These are phyloP conservation scores for Erythrobasidium hasegawianum DNA, from an alignment of 1,284 basidiomycete species.

Conservation along the genomic window DNA sequence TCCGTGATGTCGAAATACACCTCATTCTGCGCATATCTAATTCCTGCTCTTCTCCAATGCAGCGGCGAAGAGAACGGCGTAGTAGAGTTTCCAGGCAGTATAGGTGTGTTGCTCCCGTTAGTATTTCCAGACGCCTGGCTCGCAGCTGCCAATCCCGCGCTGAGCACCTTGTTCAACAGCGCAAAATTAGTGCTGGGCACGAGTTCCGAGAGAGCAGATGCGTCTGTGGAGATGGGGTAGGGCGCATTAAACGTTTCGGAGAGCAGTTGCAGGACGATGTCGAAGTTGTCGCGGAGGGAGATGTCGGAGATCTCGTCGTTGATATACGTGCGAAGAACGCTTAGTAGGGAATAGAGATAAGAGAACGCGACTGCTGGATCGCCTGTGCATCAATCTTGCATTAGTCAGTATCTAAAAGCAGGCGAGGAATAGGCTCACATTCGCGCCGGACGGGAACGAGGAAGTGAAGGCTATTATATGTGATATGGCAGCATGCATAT, in stretches of 20 bases:
- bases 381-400: constrained; percentile 53
- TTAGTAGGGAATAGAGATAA: constrained; percentile 77
- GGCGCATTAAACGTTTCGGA: constrained; percentile 26
- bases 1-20: constrained; percentile 90
- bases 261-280: constrained; percentile 76
- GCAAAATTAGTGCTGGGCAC: constrained; percentile 70
- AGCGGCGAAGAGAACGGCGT: constrained; percentile 79
- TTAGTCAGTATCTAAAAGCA: too few species aligned
- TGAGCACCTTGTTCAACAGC: constrained; percentile 71
- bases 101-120: constrained; percentile 44
- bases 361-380: constrained; percentile 86
- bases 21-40: constrained; percentile 84
- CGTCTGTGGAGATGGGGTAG: constrained; percentile 71
- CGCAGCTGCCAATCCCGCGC: constrained; percentile 58
- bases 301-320: constrained; percentile 66
- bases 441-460: constrained; percentile 17
- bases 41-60: constrained; percentile 83
- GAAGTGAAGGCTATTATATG: constrained; percentile 21
- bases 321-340: constrained; percentile 82
- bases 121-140: constrained; percentile 42
- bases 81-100: constrained; percentile 18
- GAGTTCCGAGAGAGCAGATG: constrained; percentile 85
- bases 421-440: constrained; percentile 1
- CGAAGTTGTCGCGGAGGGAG: constrained; percentile 84
- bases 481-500: constrained; percentile 34